A percentile compares a stretch with the other conserved stretches of the same genome.
Conservation (phyloP, 1,284 basidiomycete species). For the Microbotryum scabiosae region DNA sequence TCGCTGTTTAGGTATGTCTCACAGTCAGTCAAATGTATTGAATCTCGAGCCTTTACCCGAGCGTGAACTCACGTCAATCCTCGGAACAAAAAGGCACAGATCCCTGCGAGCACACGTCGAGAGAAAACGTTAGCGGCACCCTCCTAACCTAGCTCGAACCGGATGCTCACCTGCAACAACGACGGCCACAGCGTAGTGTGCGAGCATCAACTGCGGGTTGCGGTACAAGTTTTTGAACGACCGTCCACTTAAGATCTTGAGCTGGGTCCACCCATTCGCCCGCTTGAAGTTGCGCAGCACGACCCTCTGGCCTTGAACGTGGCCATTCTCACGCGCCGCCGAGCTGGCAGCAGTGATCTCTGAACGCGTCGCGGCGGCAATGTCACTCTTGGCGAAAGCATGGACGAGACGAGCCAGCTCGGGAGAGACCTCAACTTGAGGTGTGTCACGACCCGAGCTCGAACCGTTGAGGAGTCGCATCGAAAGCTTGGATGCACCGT, state of each 20-base stretch:
- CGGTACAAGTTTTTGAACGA: constrained; percentile 93
- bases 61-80: constrained; percentile 54
- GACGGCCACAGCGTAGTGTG: constrained; percentile 82
- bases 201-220: constrained; percentile 79
- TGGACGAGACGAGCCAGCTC: constrained; percentile 67
- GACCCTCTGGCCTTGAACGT: constrained; percentile 51
- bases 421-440: constrained; percentile 49
- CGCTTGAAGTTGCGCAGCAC: constrained; percentile 68
- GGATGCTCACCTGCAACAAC: constrained; percentile 61
- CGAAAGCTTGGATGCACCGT: constrained; percentile 53
- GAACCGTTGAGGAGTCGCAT: constrained; percentile 51
- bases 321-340: constrained; percentile 37
- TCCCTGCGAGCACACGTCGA: constrained; percentile 45
- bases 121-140: constrained; percentile 7
- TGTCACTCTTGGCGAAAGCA: constrained; percentile 58
- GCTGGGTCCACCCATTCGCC: constrained; percentile 80
- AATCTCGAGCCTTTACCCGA: neutral
- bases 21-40: constrained; percentile 20
- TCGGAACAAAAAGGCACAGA: constrained; percentile 74
- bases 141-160: neutral
- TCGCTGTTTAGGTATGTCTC: constrained; percentile 48
- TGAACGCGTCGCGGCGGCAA: constrained; percentile 54
- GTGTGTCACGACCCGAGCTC: constrained; percentile 43
- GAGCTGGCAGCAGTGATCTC: constrained; percentile 54
- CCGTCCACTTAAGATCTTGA: constrained; percentile 80